Conservation (phyloP, 495 filamentous ascomycete species). For the Neurospora africana region DNA sequence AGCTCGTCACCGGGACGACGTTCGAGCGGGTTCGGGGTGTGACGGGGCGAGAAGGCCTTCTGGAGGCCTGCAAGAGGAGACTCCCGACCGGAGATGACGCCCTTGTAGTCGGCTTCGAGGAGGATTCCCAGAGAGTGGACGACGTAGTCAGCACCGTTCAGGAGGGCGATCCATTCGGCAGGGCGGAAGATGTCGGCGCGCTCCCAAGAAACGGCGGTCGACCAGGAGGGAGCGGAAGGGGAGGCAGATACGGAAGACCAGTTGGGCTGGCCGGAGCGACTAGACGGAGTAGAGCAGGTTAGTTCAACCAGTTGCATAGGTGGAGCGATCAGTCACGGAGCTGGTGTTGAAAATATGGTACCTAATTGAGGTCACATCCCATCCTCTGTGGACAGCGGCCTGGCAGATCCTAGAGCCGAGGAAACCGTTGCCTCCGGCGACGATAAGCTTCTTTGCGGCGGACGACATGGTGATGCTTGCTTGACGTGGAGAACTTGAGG, state of each 20-base stretch:
- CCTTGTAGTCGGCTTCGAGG: slow-evolving; percentile 97
- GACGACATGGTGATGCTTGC: slow-evolving; percentile 17
- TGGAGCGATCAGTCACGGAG: too few relatives aligned
- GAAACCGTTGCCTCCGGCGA: slow-evolving; percentile 94
- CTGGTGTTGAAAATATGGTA: slow-evolving; percentile 18
- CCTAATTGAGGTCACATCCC: slow-evolving; percentile 86
- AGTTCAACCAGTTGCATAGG: not conserved
- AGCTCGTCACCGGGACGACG: slow-evolving; percentile 39
- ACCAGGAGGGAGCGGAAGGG: slow-evolving; percentile 63
- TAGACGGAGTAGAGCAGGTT: slow-evolving; percentile 18
- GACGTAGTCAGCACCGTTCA: slow-evolving; percentile 68
- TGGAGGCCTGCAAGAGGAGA: slow-evolving; percentile 62
- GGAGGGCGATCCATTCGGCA: slow-evolving; percentile 57
- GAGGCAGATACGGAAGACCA: slow-evolving; percentile 76
- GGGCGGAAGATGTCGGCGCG: slow-evolving; percentile 80
- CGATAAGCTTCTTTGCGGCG: slow-evolving; percentile 58
- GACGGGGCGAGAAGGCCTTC: slow-evolving; percentile 59
- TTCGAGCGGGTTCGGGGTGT: slow-evolving; percentile 57
- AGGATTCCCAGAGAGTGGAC: slow-evolving; percentile 92
- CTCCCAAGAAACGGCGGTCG: slow-evolving; percentile 72
- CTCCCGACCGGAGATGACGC: slow-evolving; percentile 71
- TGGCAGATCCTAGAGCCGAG: slow-evolving; percentile 89
- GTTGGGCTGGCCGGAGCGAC: slow-evolving; percentile 77
- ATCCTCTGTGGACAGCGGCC: slow-evolving; percentile 67
- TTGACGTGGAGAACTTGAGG: not conserved